Evolutionary conservation across 768 basidiomycete genomes (phyloP).

Genomic region (Imleria badia): DNA sequence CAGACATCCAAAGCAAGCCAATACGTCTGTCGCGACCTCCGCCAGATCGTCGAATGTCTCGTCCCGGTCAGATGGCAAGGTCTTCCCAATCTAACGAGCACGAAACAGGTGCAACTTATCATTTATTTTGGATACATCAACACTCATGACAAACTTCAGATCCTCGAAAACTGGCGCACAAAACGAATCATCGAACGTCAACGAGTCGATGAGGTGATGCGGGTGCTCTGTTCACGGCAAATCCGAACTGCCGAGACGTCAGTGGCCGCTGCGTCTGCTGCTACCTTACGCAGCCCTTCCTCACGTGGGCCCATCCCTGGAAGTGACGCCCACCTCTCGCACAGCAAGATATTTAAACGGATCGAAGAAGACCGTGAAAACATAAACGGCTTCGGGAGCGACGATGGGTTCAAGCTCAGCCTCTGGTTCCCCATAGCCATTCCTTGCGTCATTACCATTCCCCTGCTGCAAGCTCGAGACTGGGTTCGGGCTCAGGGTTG

Average conservation of each 20-base stretch:
- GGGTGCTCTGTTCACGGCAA: conserved; percentile 49
- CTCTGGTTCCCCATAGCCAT: neutral
- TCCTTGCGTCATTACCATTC: neutral
- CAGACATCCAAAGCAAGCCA: conserved; percentile 36
- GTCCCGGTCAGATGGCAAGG: conserved; percentile 89
- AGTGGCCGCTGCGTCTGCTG: conserved; percentile 18
- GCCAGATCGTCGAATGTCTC: no score
- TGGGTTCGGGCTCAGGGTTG: neutral
- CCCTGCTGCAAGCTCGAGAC: neutral
- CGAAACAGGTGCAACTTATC: conserved; percentile 65
- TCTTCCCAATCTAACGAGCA: conserved; percentile 81
- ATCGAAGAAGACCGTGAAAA: conserved; percentile 91
- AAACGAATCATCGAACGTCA: conserved; percentile 83
- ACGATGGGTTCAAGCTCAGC: conserved; percentile 3
- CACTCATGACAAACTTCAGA: conserved; percentile 34
- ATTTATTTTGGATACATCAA: no score
- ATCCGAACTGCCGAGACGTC: conserved; percentile 16
- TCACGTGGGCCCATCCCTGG: neutral
- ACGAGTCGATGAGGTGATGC: conserved; percentile 69
- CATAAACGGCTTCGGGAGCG: conserved; percentile 51
- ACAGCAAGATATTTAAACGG: conserved; percentile 73
- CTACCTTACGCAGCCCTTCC: conserved; percentile 12
- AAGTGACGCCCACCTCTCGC: conserved; percentile 41
- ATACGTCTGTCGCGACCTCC: conserved; percentile 79
- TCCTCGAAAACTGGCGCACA: no score